A percentile compares a stretch with the other conserved stretches of the same genome.
These are phyloP conservation scores for Castanopsis chinensis DNA, from an alignment of 306 rosid species.

Conservation along the genomic window DNA sequence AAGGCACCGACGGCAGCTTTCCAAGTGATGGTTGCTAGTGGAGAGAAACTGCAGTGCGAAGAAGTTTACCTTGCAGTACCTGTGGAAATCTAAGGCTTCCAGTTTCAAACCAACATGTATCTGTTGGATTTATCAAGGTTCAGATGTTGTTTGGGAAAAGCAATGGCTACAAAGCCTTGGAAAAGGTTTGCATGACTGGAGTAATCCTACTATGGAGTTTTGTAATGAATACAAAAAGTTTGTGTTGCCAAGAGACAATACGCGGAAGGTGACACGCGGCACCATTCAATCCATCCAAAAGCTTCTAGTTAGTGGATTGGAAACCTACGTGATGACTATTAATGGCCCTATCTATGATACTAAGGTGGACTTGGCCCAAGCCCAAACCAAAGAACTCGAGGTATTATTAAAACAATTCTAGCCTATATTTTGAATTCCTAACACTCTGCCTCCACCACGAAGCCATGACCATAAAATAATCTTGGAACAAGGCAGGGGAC, in stretches of 20 bases:
- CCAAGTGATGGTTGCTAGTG: neutral
- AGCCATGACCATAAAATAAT: neutral
- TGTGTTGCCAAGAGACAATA: neutral
- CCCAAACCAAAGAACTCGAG: too few relatives aligned
- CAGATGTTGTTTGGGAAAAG: neutral
- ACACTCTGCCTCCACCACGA: too few relatives aligned
- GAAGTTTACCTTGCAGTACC: too few relatives aligned
- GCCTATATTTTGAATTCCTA: too few relatives aligned
- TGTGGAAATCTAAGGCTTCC: neutral
- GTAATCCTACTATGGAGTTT: neutral
- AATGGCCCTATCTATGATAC: too few relatives aligned
- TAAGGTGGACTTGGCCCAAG: too few relatives aligned
- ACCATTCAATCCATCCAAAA: too few relatives aligned
- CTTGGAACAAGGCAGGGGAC: neutral
- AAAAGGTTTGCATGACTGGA: neutral
- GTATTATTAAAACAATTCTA: too few relatives aligned
- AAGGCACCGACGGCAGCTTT: too few relatives aligned
- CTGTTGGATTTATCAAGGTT: neutral
- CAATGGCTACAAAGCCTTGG: neutral
- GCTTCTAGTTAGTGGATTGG: too few relatives aligned
- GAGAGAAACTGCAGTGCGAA: neutral
- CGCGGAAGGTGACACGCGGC: too few relatives aligned
- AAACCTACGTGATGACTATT: too few relatives aligned
- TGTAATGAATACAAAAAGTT: neutral
- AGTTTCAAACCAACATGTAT: neutral